Conservation (phyloP, 2,329 filamentous ascomycete genomes). For the Epichloe hybrida region DNA sequence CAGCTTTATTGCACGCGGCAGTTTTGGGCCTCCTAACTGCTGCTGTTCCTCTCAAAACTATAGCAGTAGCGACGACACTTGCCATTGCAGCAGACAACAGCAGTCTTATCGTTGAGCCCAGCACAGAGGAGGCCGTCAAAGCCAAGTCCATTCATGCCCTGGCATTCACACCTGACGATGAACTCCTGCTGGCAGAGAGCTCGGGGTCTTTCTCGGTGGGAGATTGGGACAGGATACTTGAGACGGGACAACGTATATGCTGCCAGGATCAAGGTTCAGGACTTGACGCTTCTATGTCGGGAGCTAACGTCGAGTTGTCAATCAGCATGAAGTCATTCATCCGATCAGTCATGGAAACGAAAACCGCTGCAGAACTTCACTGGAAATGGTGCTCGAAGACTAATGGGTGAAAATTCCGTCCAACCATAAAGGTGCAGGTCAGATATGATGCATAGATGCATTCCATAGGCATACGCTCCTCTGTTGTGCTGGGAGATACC, state of each 20-base stretch:
- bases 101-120: constrained; percentile 45
- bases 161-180: constrained; percentile 60
- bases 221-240: constrained; percentile 61
- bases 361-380: constrained; percentile 38
- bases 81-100: constrained; percentile 35
- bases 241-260: constrained; percentile 53
- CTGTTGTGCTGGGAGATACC: neutral
- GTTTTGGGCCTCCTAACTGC: constrained; percentile 69
- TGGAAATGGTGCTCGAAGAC: constrained; percentile 35
- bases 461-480: neutral
- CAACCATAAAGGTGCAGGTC: neutral
- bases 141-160: constrained; percentile 70
- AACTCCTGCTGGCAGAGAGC: constrained; percentile 67
- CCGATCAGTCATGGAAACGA: constrained; percentile 44
- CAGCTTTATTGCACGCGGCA: constrained; percentile 68
- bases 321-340: constrained; percentile 44
- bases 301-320: constrained; percentile 27
- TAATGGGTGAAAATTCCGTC: neutral
- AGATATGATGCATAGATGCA: neutral
- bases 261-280: constrained; percentile 28
- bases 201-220: constrained; percentile 63
- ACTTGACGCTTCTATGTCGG: constrained; percentile 32
- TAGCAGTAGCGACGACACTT: constrained; percentile 51
- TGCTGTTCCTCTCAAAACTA: constrained; percentile 64
- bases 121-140: constrained; percentile 43